phyloP scores from a whole-genome alignment of 192 early-diverging fungal genomes.

The Irineochytrium annulatum region DNA sequence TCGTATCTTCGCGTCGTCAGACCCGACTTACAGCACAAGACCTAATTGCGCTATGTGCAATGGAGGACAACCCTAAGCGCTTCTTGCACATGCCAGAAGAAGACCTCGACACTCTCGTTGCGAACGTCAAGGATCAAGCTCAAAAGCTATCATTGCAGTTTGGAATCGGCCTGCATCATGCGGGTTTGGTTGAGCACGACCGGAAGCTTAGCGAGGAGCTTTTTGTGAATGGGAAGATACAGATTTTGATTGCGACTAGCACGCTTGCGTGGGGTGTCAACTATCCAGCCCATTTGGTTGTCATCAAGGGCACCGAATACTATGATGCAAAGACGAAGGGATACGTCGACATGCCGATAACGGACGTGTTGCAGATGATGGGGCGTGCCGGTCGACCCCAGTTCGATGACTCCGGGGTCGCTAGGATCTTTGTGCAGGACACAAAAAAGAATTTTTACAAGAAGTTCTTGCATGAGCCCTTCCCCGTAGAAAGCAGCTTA shows the following conservation, averaged over 20 bases:
- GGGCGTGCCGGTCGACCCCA: conserved; percentile 95
- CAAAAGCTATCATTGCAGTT: conserved; percentile 79
- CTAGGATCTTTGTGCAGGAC: conserved; percentile 91
- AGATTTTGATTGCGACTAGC: conserved; percentile 90
- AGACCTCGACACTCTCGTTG: conserved; percentile 66
- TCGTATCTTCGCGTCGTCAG: conserved; percentile 97
- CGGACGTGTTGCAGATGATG: conserved; percentile 99
- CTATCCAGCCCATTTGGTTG: conserved; percentile 93
- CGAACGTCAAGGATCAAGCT: conserved; percentile 73
- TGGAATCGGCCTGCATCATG: conserved; percentile 98
- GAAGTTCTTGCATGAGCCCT: conserved; percentile 92
- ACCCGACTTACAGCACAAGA: conserved; percentile 96
- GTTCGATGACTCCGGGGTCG: conserved; percentile 90
- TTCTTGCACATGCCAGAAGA: conserved; percentile 85
- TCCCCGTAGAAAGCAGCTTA: conserved; percentile 54
- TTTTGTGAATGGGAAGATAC: conserved; percentile 92
- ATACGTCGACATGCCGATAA: conserved; percentile 96
- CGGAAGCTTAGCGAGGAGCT: conserved; percentile 86
- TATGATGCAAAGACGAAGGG: conserved; percentile 85
- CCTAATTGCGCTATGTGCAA: conserved; percentile 85
- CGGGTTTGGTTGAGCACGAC: conserved; percentile 85
- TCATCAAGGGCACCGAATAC: conserved; percentile 97
- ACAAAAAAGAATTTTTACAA: conserved; percentile 98
- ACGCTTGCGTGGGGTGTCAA: conserved; percentile 99
- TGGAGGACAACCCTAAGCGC: conserved; percentile 87